These are phyloP conservation scores for Cucurbita maxima DNA, from an alignment of 306 rosid species.

Conservation along the genomic window DNA sequence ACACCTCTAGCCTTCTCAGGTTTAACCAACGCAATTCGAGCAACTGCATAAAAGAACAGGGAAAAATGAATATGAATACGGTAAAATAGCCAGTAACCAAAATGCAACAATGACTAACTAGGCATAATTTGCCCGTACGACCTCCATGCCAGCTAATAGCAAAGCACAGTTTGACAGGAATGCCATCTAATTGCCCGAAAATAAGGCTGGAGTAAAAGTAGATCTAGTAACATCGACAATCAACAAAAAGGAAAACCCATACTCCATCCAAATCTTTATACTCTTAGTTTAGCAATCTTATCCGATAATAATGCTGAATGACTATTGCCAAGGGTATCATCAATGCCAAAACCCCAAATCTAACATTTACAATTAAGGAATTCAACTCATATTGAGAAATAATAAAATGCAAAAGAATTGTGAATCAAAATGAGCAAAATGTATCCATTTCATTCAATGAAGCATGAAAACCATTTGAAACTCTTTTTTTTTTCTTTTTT, in stretches of 20 bases:
- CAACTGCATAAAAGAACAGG: slow-evolving; percentile 17
- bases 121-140: background rate
- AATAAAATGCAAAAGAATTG: background rate
- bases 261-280: background rate
- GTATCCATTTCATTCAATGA: background rate
- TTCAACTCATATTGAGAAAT: background rate
- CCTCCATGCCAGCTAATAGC: background rate
- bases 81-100: background rate
- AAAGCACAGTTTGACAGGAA: background rate
- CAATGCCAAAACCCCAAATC: background rate
- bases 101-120: background rate
- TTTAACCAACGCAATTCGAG: slow-evolving; percentile 97
- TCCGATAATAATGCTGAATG: background rate
- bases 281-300: background rate
- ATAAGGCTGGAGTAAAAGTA: background rate
- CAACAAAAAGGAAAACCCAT: background rate
- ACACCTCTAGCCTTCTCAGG: slow-evolving; percentile 97
- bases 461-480: background rate
- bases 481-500: background rate
- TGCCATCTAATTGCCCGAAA: background rate
- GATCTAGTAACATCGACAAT: background rate
- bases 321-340: background rate
- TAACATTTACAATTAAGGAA: background rate
- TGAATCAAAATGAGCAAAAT: background rate
- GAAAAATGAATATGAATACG: background rate